These are phyloP conservation scores for Poa annua DNA, from an alignment of 176 grass and related monocot genomes.

Conservation along the genomic window DNA sequence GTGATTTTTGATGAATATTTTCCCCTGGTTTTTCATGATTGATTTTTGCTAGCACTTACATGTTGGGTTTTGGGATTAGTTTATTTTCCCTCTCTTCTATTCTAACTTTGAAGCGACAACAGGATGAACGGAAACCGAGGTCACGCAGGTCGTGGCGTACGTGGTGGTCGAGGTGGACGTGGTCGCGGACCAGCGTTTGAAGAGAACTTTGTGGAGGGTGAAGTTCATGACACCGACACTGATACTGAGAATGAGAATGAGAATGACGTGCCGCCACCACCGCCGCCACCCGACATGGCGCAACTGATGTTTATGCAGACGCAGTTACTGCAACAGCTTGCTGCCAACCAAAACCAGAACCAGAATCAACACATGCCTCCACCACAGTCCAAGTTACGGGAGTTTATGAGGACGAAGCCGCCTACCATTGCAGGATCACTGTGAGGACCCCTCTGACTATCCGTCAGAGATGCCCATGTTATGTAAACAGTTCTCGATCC, in stretches of 20 bases:
- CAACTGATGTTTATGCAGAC: neutral
- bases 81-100: neutral
- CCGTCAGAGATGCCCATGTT: too few species aligned
- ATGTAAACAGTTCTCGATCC: too few species aligned
- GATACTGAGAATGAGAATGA: neutral
- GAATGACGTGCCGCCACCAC: neutral
- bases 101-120: neutral
- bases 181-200: neutral
- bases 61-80: neutral
- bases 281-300: neutral
- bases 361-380: neutral
- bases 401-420: neutral
- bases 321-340: neutral
- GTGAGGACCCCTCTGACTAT: too few species aligned
- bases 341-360: neutral
- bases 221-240: neutral
- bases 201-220: neutral
- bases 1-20: neutral
- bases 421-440: neutral
- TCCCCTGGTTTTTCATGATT: neutral
- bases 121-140: too few species aligned
- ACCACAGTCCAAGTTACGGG: neutral
- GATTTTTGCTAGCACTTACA: neutral
- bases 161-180: neutral
- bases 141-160: too few species aligned